These are phyloP conservation scores for Aspergillus carbonarius DNA, from an alignment of 2,329 filamentous ascomycete genomes.

Conservation along the genomic window DNA sequence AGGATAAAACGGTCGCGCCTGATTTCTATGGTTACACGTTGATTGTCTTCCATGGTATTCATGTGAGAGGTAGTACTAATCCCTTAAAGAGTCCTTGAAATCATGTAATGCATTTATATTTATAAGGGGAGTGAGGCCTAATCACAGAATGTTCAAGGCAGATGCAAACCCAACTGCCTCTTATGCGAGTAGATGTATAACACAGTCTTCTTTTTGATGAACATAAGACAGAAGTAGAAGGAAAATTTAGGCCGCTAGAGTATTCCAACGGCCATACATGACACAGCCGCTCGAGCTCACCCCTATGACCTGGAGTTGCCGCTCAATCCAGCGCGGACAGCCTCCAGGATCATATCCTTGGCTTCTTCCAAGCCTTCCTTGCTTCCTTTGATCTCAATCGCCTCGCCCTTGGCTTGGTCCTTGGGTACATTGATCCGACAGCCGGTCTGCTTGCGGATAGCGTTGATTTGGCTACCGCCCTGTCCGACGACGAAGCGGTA, in stretches of 20 bases:
- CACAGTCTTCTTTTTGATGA: not conserved
- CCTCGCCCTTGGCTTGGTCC: conserved; percentile 70
- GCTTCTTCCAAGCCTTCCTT: conserved; percentile 81
- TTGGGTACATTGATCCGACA: conserved; percentile 93
- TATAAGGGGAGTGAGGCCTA: conserved; percentile 1
- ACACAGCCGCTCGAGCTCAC: not conserved
- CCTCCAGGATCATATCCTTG: conserved; percentile 82
- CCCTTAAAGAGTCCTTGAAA: too few species aligned
- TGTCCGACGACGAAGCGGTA: conserved; percentile 90
- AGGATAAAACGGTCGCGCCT: not conserved
- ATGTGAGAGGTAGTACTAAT: not conserved
- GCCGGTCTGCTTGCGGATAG: conserved; percentile 85
- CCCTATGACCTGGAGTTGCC: conserved; percentile 20
- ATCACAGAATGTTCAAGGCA: not conserved
- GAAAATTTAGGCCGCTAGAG: not conserved
- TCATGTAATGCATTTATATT: not conserved
- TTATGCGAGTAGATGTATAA: not conserved
- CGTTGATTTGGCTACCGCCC: conserved; percentile 86
- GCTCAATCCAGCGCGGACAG: conserved; percentile 57
- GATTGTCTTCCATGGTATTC: too few species aligned
- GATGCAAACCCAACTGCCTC: not conserved
- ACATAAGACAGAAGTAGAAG: not conserved
- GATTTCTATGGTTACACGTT: too few species aligned
- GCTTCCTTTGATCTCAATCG: conserved; percentile 83
- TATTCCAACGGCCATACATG: not conserved